phyloP scores from a whole-genome alignment of 495 filamentous ascomycete genomes.

The Talaromyces proteolyticus region DNA sequence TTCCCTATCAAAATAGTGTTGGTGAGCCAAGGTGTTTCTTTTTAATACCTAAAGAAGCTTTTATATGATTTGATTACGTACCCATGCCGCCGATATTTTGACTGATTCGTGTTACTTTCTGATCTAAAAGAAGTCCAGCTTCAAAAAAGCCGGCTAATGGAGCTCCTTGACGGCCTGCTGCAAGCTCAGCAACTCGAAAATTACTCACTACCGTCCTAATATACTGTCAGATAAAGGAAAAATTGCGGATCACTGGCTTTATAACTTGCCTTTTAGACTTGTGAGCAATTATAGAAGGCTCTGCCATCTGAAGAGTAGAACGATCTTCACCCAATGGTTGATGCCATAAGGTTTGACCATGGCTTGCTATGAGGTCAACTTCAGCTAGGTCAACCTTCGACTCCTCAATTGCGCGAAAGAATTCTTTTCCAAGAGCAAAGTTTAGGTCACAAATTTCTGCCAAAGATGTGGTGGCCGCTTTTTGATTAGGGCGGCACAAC shows the following conservation, averaged over 20 bases:
- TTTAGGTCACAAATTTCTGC: slow-evolving; percentile 44
- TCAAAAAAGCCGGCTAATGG: slow-evolving; percentile 43
- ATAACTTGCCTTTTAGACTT: too few relatives aligned
- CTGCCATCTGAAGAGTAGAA: slow-evolving; percentile 42
- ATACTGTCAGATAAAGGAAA: slow-evolving; percentile 35
- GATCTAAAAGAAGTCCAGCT: slow-evolving; percentile 47
- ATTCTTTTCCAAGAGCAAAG: slow-evolving; percentile 41
- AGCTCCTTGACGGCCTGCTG: slow-evolving; percentile 38
- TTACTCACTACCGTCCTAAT: slow-evolving; percentile 41
- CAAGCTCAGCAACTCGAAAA: slow-evolving; percentile 39
- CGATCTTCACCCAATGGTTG: slow-evolving; percentile 46
- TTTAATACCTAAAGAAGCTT: too few relatives aligned
- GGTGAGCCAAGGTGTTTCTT: too few relatives aligned
- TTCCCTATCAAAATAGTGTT: too few relatives aligned
- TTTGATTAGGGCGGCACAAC: too few relatives aligned
- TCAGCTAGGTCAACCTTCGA: slow-evolving; percentile 35
- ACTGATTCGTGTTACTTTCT: slow-evolving; percentile 48
- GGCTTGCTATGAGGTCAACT: slow-evolving; percentile 51
- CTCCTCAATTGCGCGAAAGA: too few relatives aligned
- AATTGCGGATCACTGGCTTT: too few relatives aligned
- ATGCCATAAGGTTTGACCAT: slow-evolving; percentile 56
- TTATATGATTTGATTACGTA: too few relatives aligned
- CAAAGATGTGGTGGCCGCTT: slow-evolving; percentile 45
- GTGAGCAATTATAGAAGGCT: too few relatives aligned
- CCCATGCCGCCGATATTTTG: slow-evolving; percentile 57